phyloP scores from a whole-genome alignment of 495 filamentous ascomycete species.

The Neurospora sp. region DNA sequence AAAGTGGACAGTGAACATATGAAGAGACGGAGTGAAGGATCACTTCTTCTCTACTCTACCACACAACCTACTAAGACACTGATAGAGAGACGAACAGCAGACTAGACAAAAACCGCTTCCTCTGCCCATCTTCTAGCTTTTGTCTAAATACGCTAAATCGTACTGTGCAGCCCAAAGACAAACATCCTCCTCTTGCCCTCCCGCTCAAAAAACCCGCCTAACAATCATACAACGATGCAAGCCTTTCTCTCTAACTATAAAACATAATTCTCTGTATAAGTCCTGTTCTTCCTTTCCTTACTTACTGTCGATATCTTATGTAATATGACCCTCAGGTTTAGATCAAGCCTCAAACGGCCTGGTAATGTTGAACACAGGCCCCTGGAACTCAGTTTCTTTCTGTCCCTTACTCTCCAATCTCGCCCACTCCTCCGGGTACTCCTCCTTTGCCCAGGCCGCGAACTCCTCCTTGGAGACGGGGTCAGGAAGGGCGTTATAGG shows the following conservation, averaged over 20 bases:
- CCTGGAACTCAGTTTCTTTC: conserved; percentile 24
- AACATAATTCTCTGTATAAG: background rate
- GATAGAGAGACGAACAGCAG: background rate
- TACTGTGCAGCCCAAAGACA: background rate
- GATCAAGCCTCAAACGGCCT: conserved; percentile 34
- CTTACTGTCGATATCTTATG: background rate
- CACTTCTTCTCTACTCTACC: background rate
- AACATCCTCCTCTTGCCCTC: background rate
- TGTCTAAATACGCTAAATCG: background rate
- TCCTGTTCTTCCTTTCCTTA: background rate
- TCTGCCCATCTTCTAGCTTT: background rate
- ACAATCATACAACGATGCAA: background rate
- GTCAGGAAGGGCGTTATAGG: conserved; percentile 61
- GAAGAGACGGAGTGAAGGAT: background rate
- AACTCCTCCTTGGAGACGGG: conserved; percentile 54
- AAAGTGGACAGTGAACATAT: background rate
- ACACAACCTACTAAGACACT: background rate
- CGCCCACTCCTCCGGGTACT: conserved; percentile 59
- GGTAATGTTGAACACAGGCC: conserved; percentile 32
- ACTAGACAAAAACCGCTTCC: background rate
- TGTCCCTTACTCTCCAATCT: conserved; percentile 44
- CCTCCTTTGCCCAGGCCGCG: conserved; percentile 56
- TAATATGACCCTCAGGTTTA: conserved; percentile 1
- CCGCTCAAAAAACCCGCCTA: background rate
- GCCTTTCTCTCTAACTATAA: background rate